Evolutionary conservation across 345 rosid species (phyloP).

Genomic region (Eucalyptus polyanthemos): DNA sequence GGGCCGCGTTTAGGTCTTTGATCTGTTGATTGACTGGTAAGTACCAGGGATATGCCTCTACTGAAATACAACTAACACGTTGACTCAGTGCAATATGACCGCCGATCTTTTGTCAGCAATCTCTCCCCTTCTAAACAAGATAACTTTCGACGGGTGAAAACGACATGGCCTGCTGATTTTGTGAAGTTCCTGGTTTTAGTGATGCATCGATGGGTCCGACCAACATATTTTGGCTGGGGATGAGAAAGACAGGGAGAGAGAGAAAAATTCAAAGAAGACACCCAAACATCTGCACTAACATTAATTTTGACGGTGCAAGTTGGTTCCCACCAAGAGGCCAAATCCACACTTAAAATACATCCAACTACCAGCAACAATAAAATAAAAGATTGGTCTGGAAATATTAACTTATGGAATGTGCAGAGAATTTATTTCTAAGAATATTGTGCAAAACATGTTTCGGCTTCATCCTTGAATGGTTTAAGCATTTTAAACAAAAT

Average conservation of each 20-base stretch:
- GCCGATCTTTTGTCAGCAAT: not conserved
- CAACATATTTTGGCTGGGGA: not conserved
- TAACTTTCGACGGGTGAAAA: not conserved
- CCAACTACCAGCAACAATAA: not conserved
- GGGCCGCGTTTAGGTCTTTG: not conserved
- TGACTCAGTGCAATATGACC: not conserved
- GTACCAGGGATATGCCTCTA: not conserved
- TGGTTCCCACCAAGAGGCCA: not conserved
- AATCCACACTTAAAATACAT: not conserved
- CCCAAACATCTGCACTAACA: not conserved
- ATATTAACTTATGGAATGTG: not conserved
- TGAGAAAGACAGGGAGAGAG: not conserved
- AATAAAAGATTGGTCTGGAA: not conserved
- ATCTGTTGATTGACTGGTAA: not conserved
- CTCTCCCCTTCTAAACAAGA: not conserved
- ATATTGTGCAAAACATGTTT: not conserved
- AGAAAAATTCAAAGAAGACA: not conserved
- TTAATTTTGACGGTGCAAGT: not conserved
- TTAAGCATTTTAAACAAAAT: not conserved
- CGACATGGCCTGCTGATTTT: not conserved
- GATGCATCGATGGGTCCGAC: not conserved
- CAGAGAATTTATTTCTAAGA: not conserved
- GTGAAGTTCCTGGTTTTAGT: not conserved
- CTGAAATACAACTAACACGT: not conserved
- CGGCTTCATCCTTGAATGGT: not conserved